Evolutionary conservation across 73 alveolate genomes (phyloP).

Genomic region (Stentor coeruleus): DNA sequence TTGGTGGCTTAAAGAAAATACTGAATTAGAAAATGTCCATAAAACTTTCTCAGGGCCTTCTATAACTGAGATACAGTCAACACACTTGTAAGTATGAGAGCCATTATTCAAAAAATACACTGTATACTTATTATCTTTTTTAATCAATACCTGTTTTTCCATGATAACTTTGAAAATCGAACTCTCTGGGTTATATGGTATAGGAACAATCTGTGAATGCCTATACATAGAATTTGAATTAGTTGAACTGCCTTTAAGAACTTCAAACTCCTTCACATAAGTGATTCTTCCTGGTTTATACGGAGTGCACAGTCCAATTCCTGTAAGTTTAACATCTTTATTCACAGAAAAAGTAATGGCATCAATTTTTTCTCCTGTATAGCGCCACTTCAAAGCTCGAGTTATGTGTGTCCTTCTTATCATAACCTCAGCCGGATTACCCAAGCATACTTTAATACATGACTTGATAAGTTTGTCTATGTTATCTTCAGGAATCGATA

Average conservation of each 20-base stretch:
- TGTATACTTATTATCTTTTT: not conserved
- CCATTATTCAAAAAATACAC: not conserved
- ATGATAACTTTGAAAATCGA: not conserved
- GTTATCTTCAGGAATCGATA: not conserved
- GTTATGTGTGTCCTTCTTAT: not conserved
- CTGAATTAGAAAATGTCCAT: not conserved
- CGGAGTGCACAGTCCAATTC: not conserved
- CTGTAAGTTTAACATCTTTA: not conserved
- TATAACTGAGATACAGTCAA: not conserved
- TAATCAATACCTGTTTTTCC: not conserved
- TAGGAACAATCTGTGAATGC: constrained; percentile 8
- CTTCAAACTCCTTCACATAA: not conserved
- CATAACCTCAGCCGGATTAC: not conserved
- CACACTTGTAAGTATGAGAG: not conserved
- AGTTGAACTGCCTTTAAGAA: not conserved
- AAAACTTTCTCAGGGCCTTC: not conserved
- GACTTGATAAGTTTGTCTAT: not conserved
- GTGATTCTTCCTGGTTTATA: not conserved
- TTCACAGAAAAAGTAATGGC: not conserved
- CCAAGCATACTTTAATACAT: not conserved
- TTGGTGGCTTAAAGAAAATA: not conserved
- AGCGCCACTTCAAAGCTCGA: constrained; percentile 2
- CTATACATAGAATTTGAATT: not conserved
- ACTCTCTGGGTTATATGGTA: not conserved
- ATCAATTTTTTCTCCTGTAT: constrained; percentile 7